Evolutionary conservation across 768 basidiomycete species (phyloP), one percentile per base, ranked within the genome.

Genomic region (Phylloporus arenicola): DNA sequence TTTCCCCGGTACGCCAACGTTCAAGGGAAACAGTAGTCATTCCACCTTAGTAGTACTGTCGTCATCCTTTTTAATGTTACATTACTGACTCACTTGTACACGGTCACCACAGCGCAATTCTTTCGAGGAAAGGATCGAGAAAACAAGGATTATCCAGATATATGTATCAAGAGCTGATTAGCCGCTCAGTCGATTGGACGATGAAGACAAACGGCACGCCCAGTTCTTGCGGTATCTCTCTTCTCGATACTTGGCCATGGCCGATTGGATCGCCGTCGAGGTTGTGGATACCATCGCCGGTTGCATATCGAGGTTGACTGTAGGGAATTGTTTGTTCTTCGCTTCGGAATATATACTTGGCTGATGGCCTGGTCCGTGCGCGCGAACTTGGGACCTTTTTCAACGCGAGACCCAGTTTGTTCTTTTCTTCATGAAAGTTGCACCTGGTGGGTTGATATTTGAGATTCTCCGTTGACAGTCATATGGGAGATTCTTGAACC

Each of bases 391-490:
- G 9, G 24, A 16, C 10, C 25, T 30, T 56, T 60, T 58, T 61
- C 34, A 35, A 43, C 3, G n/a, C 6, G 16, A 22, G 25, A 8
- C 9, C 9, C 7, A 3, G 4, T 19, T 57, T 54, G 56, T 58
- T 65, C 51, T 20, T 57, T 54, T 57, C 58, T 65, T 52, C 71
- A 74, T 74, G 83, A 84, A 86, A 86, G 82, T 85, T 75, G 65
- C 76, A 86, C 84, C 83, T 83, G 72, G 71, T 66, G 63, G 73
- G 75, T 73, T 76, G 81, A 83, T 84, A 84, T 86, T 86, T 85
- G 83, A 76, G 82, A 71, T 74, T 64, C 68, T 70, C 70, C 68
- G 53, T 30, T 10, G 44, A 47, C 35, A 38, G 24, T 45, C 53
- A 52, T 55, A 74, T 70, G 57, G 71, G 69, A 69, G 68, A 63